Evolutionary conservation across 129 eudicot species (phyloP), one percentile per base, ranked within the genome.

Genomic region (Arctium minus): DNA sequence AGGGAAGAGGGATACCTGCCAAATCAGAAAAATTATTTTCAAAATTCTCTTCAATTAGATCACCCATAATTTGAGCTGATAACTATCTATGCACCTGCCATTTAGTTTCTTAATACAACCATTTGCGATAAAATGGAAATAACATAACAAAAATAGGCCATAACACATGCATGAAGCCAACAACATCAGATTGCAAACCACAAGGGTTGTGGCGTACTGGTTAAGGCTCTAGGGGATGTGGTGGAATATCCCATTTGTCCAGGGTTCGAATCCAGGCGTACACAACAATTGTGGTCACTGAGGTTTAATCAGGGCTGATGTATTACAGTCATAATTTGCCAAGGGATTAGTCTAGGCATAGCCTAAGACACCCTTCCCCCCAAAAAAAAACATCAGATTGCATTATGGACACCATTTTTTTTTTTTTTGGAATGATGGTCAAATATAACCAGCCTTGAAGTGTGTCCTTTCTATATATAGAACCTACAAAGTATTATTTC

Each of bases 1-100:
- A 83, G 27, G 99, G 90, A 80, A 96, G 99, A 85, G 99, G 98
- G 53, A 93, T 75, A 81, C 99, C 99, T 96, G 89, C 81, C 48
- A 89, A 90, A 90, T 37, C 65, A 87, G 39, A 86, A 85, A 13
- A 79, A 78, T 60, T 60, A 76, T 67, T 17, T 81, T 42, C 32
- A 68, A 82, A 53, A 33, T 67, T 37, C 48, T 71, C 81, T 56
- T 78, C 70, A 46, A 72, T 74, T 75, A 74, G 27, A 64, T 62
- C 72, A 79, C 60, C 44, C 70, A 74, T 40, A 79, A 33, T 37
- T 56, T 30, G 71, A 73, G 77, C 67, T 68, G 78, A 73, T 40
- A 60, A 48, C 9, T 35, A 40, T 29, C 70, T 35, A 2, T 70
- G 79, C 10, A 35, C 11, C 70, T 15, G 33, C 6, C 39, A 29